These are phyloP conservation scores for Solanum neorickii DNA, from an alignment of 257 asterid genomes.

Conservation along the genomic window DNA sequence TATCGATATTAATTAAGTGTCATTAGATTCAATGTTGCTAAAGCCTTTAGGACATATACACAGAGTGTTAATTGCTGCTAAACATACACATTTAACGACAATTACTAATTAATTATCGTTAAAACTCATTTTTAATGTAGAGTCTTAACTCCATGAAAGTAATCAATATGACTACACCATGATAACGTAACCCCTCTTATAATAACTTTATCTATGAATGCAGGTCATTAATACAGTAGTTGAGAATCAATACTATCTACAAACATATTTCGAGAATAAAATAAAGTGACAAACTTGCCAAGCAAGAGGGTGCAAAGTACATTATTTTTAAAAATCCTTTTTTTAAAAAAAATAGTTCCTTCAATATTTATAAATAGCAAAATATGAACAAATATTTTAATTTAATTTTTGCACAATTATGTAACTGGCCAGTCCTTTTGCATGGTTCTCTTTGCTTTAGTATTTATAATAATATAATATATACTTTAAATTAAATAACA, in stretches of 20 bases:
- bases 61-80: rapidly evolving
- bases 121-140: too few relatives aligned
- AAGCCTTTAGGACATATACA: too few relatives aligned
- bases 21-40: too few relatives aligned
- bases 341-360: not conserved
- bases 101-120: too few relatives aligned
- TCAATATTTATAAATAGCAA: not conserved
- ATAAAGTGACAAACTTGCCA: not conserved
- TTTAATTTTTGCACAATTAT: not conserved
- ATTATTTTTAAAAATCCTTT: not conserved
- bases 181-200: too few relatives aligned
- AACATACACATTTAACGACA: rapidly evolving
- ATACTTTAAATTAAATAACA: too few relatives aligned
- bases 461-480: too few relatives aligned
- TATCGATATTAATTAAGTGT: too few relatives aligned
- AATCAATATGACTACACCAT: not conserved
- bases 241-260: too few relatives aligned
- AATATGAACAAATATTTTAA: not conserved
- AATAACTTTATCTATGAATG: too few relatives aligned
- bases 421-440: not conserved
- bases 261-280: not conserved
- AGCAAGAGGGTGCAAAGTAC: not conserved
- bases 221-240: too few relatives aligned
- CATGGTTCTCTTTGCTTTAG: not conserved
- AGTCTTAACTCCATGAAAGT: not conserved